A percentile compares a stretch with the other conserved stretches of the same genome.
These are phyloP conservation scores for Aspergillus calidoustus DNA, from an alignment of 2,329 filamentous ascomycete genomes.

Conservation along the genomic window DNA sequence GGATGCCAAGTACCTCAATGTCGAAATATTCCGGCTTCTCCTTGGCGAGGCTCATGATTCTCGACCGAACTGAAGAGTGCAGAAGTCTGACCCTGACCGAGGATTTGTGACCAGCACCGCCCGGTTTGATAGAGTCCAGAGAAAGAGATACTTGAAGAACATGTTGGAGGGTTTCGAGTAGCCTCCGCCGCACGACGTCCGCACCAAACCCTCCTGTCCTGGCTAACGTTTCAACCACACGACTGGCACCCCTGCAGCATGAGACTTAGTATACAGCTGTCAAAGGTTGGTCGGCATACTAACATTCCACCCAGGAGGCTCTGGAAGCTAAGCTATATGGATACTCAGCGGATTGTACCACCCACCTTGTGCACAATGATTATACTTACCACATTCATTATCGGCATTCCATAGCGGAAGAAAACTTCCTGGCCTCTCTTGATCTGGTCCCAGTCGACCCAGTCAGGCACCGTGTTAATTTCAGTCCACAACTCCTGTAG, in stretches of 20 bases:
- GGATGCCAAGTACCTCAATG: constrained; percentile 62
- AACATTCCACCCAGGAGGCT: constrained; percentile 38
- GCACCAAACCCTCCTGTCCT: constrained; percentile 75
- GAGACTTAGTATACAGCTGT: neutral
- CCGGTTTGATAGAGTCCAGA: constrained; percentile 68
- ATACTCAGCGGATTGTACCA: neutral
- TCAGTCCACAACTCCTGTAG: constrained; percentile 66
- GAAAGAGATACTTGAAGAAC: constrained; percentile 72
- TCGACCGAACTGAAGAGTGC: constrained; percentile 68
- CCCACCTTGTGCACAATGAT: no score
- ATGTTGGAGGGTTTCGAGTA: constrained; percentile 76
- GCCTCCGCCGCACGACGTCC: constrained; percentile 67
- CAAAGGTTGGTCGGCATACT: neutral
- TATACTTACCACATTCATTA: constrained; percentile 57
- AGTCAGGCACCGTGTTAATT: constrained; percentile 69
- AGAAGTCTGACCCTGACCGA: constrained; percentile 71
- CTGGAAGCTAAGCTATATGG: constrained; percentile 35
- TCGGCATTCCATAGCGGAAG: constrained; percentile 73
- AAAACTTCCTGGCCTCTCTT: constrained; percentile 75
- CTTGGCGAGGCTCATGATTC: constrained; percentile 65
- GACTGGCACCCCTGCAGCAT: constrained; percentile 61
- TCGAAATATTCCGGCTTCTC: constrained; percentile 66
- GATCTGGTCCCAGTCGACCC: constrained; percentile 80
- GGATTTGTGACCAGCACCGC: constrained; percentile 67
- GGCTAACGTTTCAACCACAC: constrained; percentile 74